phyloP scores from a whole-genome alignment of 371 early-diverging fungal species.

The Coemansia sp. region DNA sequence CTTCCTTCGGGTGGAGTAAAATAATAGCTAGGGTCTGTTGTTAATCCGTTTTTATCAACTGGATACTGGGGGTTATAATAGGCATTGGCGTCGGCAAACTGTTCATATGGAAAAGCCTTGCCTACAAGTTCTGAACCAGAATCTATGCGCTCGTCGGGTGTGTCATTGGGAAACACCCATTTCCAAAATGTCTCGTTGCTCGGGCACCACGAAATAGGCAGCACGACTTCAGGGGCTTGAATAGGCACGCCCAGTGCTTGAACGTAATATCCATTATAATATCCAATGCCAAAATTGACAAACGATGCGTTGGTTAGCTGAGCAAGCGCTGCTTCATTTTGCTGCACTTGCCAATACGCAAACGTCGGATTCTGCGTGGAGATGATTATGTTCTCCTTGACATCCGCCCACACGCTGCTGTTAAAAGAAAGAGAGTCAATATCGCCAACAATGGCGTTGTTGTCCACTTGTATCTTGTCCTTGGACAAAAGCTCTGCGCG shows the following conservation, averaged over 20 bases:
- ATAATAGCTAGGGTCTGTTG: slow-evolving; percentile 14
- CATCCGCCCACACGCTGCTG: slow-evolving; percentile 21
- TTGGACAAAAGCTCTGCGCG: slow-evolving; percentile 25
- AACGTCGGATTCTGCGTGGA: slow-evolving; percentile 29
- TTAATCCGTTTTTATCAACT: slow-evolving; percentile 16
- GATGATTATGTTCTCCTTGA: slow-evolving; percentile 25
- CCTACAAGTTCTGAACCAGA: background rate
- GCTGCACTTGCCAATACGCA: slow-evolving; percentile 35
- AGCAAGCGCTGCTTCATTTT: background rate
- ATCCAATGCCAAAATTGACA: slow-evolving; percentile 28
- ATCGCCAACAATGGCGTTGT: slow-evolving; percentile 8
- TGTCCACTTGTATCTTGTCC: background rate
- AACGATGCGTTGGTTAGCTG: slow-evolving; percentile 9
- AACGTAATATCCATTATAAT: slow-evolving; percentile 27
- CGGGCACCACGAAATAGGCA: slow-evolving; percentile 22
- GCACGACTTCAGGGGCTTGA: background rate
- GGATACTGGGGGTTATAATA: background rate
- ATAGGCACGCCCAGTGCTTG: slow-evolving; percentile 32
- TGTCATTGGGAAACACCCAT: slow-evolving; percentile 37
- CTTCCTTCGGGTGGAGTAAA: slow-evolving; percentile 24
- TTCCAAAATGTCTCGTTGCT: slow-evolving; percentile 38
- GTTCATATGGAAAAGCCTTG: slow-evolving; percentile 20
- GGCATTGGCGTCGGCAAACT: background rate
- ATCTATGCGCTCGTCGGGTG: background rate
- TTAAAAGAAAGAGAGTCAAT: slow-evolving; percentile 9